phyloP scores from a whole-genome alignment of 306 rosid genomes.

The Vigna reflexopilosa region DNA sequence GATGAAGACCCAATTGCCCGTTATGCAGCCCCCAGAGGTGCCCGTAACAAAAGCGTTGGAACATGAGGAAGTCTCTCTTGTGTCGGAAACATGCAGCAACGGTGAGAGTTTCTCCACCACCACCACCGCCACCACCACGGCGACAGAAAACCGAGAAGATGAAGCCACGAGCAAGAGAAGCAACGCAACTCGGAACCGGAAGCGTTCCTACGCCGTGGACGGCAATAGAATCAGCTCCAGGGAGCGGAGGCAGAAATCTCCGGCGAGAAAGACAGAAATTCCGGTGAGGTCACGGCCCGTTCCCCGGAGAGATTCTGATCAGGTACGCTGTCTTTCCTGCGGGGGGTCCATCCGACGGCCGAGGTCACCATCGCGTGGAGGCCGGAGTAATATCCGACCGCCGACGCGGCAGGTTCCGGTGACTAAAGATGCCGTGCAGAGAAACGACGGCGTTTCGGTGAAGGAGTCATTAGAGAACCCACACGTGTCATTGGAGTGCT shows the following conservation, averaged over 20 bases:
- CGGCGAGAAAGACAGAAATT: conserved; percentile 50
- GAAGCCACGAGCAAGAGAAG: conserved; percentile 75
- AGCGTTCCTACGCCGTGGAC: conserved; percentile 59
- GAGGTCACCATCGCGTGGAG: conserved; percentile 73
- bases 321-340: conserved; percentile 52
- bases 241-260: conserved; percentile 52
- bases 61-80: conserved; percentile 59
- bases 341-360: conserved; percentile 53
- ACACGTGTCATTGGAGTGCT: conserved; percentile 84
- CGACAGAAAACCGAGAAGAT: conserved; percentile 67
- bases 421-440: conserved; percentile 33
- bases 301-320: conserved; percentile 54
- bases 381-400: conserved; percentile 49
- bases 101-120: conserved; percentile 71
- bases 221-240: conserved; percentile 47
- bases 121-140: conserved; percentile 61
- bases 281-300: conserved; percentile 40
- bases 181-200: conserved; percentile 49
- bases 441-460: conserved; percentile 44
- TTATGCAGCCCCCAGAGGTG: not conserved
- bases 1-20: conserved; percentile 46
- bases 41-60: conserved; percentile 36
- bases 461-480: conserved; percentile 82
- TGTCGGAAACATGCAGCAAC: conserved; percentile 62
- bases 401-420: conserved; percentile 40